A percentile compares a stretch with the other conserved stretches of the same genome.
These are phyloP conservation scores for Gracilaria gracilis DNA, from an alignment of 23 red algal species.

Conservation along the genomic window DNA sequence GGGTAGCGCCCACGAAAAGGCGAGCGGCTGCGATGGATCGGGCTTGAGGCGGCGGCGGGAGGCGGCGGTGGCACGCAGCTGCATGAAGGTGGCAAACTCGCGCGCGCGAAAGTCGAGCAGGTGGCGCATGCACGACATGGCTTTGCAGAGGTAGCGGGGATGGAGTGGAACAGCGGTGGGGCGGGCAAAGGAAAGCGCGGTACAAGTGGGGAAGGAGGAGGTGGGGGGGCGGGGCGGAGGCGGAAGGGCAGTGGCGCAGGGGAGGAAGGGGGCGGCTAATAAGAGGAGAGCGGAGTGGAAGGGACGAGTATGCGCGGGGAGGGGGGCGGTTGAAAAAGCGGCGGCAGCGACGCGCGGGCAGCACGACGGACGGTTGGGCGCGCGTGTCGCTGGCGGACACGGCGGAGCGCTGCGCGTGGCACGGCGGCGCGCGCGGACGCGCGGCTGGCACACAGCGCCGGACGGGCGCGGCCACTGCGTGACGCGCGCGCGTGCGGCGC, in stretches of 20 bases:
- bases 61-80: not conserved
- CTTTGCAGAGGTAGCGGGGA: too few relatives aligned
- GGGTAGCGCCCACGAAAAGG: not conserved
- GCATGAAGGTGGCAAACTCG: slow-evolving; percentile 46
- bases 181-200: not conserved
- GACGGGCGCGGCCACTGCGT: too few relatives aligned
- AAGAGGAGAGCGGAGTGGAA: not conserved
- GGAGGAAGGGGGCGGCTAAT: not conserved
- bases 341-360: not conserved
- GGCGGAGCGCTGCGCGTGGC: not conserved
- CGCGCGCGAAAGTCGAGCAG: slow-evolving; percentile 36
- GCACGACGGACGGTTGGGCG: slow-evolving; percentile 10
- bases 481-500: not conserved
- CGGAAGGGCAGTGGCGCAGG: not conserved
- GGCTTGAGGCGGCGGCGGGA: not conserved
- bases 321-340: slow-evolving; percentile 31
- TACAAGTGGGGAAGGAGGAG: not conserved
- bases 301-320: not conserved
- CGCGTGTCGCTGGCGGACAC: slow-evolving; percentile 9
- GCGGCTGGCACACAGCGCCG: too few relatives aligned
- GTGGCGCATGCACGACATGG: slow-evolving; percentile 38
- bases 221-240: too few relatives aligned
- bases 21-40: slow-evolving; percentile 5
- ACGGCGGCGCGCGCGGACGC: not conserved
- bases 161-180: too few relatives aligned